Conservation (phyloP, 352 stramenopile genomes). For the Phytopythium mirpurense region DNA sequence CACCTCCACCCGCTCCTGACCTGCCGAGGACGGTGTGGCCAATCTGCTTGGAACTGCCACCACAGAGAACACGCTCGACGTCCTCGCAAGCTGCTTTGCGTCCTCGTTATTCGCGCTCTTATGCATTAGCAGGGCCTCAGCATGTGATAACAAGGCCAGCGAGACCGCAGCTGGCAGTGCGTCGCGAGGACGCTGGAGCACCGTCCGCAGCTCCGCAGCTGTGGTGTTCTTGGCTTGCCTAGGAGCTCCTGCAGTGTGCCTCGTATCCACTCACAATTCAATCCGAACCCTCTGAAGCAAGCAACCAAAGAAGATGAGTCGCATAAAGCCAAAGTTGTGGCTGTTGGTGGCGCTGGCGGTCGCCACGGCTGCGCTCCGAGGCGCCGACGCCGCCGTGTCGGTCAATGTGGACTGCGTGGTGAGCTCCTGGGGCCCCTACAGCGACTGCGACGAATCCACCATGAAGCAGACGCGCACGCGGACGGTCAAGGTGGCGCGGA, state of each 20-base stretch:
- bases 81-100: neutral
- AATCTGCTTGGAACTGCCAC: too few species aligned
- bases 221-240: too few species aligned
- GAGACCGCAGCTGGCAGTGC: too few species aligned
- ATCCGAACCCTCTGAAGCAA: too few species aligned
- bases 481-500: conserved; percentile 13
- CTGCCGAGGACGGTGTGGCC: neutral
- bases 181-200: too few species aligned
- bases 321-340: conserved; percentile 5
- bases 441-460: conserved; percentile 24
- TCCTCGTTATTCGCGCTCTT: neutral
- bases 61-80: too few species aligned
- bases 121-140: too few species aligned
- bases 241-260: too few species aligned
- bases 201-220: too few species aligned
- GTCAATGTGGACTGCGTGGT: conserved; percentile 54
- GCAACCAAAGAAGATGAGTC: neutral
- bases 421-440: conserved; percentile 33
- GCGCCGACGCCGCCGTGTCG: neutral
- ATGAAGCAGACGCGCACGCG: conserved; percentile 37
- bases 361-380: neutral
- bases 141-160: too few species aligned
- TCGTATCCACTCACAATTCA: too few species aligned
- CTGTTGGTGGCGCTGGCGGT: neutral
- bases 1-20: neutral